Evolutionary conservation across 139 green algal genomes (phyloP), one percentile per base, ranked within the genome.

Genomic region (Limnomonas spitsbergensis): DNA sequence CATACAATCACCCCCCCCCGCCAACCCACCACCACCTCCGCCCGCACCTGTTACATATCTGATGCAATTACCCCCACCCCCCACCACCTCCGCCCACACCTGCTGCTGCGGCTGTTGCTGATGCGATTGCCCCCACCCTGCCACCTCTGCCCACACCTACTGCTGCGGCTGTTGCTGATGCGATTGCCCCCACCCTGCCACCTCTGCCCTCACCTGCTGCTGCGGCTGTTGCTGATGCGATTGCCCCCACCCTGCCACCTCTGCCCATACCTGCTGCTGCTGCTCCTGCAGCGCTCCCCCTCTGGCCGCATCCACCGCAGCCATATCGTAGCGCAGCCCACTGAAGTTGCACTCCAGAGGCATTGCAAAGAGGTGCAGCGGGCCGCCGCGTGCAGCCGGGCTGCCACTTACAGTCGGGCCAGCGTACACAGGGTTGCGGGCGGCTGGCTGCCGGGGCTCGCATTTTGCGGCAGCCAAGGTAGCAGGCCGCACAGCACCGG

Each of bases 301-400:
- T 32, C 29, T 32, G 66, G 31, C 66, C 9, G 27, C n/a, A 34
- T 72, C 77, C 78, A 38, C 47, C 1, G 69, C 69, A 66, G 40
- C 34, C 37, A 42, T 14, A 24, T 85, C 67, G 53, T 85, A 89
- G 20, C 89, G 72, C 39, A 53, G 80, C 1, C 94, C 94, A 1
- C 82, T 93, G 77, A 97, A 95, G 84, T 98, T 98, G 81, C 89
- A 95, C 78, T 98, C 94, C 1, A 84, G 37, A 0, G 94, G 93
- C n/a, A 92, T 80, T 0, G 91, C 90, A 61, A 98, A 91, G 40
- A 98, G 69, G 69, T 79, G 75, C 20, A 68, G 40, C 3, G 53
- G 26, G 56, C 20, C 36, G 3, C 35, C 32, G 31, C 9, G 31
- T 38, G 6, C 9, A 9, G 7, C 7, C 42, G 40, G 42, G n/a